These are phyloP conservation scores for Citrullus amarus DNA, from an alignment of 306 rosid genomes.

Conservation along the genomic window DNA sequence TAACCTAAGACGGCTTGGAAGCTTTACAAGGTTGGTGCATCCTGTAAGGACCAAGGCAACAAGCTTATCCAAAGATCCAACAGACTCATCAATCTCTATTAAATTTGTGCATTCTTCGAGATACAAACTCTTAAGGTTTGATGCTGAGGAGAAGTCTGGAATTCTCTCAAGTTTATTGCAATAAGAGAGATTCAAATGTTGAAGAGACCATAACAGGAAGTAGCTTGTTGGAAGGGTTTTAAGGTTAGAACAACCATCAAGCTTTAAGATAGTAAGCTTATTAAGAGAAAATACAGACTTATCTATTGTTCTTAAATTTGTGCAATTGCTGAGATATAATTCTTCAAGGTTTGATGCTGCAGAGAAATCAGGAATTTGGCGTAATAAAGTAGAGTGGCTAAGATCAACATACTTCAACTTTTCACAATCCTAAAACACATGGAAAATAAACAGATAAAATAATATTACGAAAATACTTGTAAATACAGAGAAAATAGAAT, in stretches of 20 bases:
- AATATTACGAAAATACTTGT: too few relatives aligned
- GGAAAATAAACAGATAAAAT: neutral
- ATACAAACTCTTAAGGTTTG: neutral
- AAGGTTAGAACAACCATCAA: neutral
- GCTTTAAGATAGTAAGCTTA: neutral
- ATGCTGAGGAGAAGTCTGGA: neutral
- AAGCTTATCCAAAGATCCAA: neutral
- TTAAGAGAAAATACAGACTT: neutral
- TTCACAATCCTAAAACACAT: neutral
- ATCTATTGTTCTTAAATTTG: neutral
- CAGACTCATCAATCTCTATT: neutral
- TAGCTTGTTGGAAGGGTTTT: neutral
- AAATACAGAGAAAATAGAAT: too few relatives aligned
- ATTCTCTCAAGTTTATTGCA: neutral
- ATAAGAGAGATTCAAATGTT: neutral
- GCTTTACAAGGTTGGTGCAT: neutral
- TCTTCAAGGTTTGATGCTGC: neutral
- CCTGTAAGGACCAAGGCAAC: rapidly evolving
- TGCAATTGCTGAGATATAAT: neutral
- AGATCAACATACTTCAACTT: neutral
- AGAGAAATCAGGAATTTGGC: neutral
- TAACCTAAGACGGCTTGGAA: neutral
- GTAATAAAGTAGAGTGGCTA: neutral
- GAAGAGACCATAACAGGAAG: neutral
- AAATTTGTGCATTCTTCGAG: neutral